These are phyloP conservation scores for Nakazawaea ambrosiae DNA, from an alignment of 805 yeast species.

Conservation along the genomic window DNA sequence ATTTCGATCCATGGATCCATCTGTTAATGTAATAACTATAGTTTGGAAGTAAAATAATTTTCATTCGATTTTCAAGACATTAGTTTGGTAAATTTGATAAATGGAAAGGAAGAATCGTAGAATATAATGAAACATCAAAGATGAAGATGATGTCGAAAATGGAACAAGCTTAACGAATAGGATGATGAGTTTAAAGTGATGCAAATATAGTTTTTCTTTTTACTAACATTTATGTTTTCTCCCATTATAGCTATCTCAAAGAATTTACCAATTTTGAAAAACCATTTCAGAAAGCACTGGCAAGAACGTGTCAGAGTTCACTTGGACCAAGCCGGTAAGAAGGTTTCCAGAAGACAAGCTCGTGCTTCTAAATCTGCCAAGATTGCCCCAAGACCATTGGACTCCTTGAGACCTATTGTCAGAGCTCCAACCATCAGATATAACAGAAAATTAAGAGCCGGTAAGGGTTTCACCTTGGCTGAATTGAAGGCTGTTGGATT, in stretches of 20 bases:
- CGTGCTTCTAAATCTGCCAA: conserved; percentile 92
- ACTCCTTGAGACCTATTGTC: conserved; percentile 92
- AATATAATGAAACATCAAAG: too few relatives aligned
- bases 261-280: conserved; percentile 98
- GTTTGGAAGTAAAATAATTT: too few relatives aligned
- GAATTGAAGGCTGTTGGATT: conserved; percentile 98
- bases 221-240: neutral
- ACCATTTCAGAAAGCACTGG: conserved; percentile 99
- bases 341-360: conserved; percentile 92
- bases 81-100: too few relatives aligned
- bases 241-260: conserved; percentile 81
- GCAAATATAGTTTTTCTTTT: too few relatives aligned
- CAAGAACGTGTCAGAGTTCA: conserved; percentile 99
- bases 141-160: too few relatives aligned
- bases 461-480: conserved; percentile 98
- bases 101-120: too few relatives aligned
- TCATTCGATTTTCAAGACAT: too few relatives aligned
- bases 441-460: conserved; percentile 99
- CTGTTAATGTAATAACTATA: too few relatives aligned
- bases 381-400: conserved; percentile 97
- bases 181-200: too few relatives aligned
- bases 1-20: too few relatives aligned
- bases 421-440: conserved; percentile 98
- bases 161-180: too few relatives aligned
- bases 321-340: conserved; percentile 99